Evolutionary conservation across 129 eudicot genomes (phyloP), one percentile per base, ranked within the genome.

Genomic region (Glebionis coronaria): DNA sequence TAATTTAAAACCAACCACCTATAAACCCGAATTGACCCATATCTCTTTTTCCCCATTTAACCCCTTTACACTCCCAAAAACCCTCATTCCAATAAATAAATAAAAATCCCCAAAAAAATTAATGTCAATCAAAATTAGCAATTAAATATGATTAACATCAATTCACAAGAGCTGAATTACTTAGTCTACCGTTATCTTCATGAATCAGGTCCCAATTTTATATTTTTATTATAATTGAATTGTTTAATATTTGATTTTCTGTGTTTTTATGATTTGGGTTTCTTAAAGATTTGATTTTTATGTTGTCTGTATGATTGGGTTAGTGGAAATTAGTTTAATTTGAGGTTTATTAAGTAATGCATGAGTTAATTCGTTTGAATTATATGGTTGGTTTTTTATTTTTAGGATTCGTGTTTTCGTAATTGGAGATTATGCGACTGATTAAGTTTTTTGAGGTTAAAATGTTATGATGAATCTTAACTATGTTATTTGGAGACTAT

Each of bases 141-240:
- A 35, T 69, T 56, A 15, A 51, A 50, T 14, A 76, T 76, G 80
- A 76, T 76, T 53, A 76, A 70, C 65, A 76, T 76, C 57, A 76
- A 76, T 76, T 69, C 80, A 3, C 70, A 71, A 52, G 96, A 91
- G 68, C 65, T 91, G 79, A 91, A 91, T 70, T 91, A 85, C 60
- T 82, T 91, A 29, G 83, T 91, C 69, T 91, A 77, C 83, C 88
- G 97, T 11, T 91, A 88, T 66, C 96, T 91, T 57, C 87, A 83
- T 49, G 97, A 91, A 88, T 91, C 97, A 75, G 97, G 97, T 91
- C 6, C 5, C 18, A 20, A 5, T 18, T 56, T 14, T 44, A 44
- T 38, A 42, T 3, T 64, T 71, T 52, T 0, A 21, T 49, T 76
- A 12, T 55, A 29, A 11, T 40, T 14, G 19, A n/a, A 52, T 38